Evolutionary conservation across 2,329 filamentous ascomycete species (phyloP).

Genomic region (Paecilomyces fulvus): DNA sequence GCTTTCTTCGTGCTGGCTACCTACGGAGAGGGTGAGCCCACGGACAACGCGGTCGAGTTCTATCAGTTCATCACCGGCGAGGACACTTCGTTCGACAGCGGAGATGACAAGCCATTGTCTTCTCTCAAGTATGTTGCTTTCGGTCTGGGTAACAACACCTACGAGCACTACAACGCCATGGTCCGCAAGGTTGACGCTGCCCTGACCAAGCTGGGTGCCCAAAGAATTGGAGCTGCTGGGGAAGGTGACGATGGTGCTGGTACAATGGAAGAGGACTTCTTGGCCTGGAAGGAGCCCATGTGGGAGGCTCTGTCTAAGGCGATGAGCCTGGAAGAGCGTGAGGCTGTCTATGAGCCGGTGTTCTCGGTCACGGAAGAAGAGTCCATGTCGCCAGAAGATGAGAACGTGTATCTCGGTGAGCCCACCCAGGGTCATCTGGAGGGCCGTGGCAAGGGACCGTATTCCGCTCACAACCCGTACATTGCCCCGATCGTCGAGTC

Average conservation of each 20-base stretch:
- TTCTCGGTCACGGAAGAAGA: slow-evolving; percentile 74
- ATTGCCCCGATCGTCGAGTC: slow-evolving; percentile 90
- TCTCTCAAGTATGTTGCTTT: slow-evolving; percentile 93
- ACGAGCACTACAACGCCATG: slow-evolving; percentile 99
- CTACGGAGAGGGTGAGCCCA: slow-evolving; percentile 96
- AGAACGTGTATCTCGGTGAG: slow-evolving; percentile 87
- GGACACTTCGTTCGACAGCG: slow-evolving; percentile 70
- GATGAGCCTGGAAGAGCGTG: slow-evolving; percentile 87
- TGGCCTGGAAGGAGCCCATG: slow-evolving; percentile 99
- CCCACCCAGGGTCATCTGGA: slow-evolving; percentile 95
- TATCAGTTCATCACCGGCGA: slow-evolving; percentile 90
- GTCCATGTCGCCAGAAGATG: slow-evolving; percentile 62
- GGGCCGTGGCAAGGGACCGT: slow-evolving; percentile 73
- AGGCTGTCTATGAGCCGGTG: slow-evolving; percentile 89
- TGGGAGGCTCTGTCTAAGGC: slow-evolving; percentile 76
- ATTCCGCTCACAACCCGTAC: slow-evolving; percentile 93
- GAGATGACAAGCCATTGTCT: slow-evolving; percentile 63
- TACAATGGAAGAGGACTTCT: slow-evolving; percentile 98
- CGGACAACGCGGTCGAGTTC: slow-evolving; percentile 97
- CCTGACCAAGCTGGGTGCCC: slow-evolving; percentile 71
- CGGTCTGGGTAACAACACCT: slow-evolving; percentile 97
- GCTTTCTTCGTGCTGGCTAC: slow-evolving; percentile 94
- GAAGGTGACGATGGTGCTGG: slow-evolving; percentile 97
- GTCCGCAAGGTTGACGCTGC: slow-evolving; percentile 82
- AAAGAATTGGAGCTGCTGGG: slow-evolving; percentile 76